Evolutionary conservation across 441 rosid genomes (phyloP).

Genomic region (Bruguiera hainesii): DNA sequence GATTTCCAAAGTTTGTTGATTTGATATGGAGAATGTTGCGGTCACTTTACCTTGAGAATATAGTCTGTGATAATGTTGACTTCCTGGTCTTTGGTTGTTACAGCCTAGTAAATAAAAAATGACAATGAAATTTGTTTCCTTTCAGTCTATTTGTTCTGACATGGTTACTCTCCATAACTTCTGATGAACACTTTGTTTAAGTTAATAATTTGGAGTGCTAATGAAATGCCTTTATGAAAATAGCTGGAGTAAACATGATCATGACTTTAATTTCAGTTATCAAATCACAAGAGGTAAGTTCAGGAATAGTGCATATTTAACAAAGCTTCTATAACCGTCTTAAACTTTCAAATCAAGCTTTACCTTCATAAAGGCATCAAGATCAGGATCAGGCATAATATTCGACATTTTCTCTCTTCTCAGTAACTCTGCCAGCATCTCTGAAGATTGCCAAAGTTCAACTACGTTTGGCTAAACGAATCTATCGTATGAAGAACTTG

Average conservation of each 20-base stretch:
- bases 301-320: too few relatives aligned
- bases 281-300: too few relatives aligned
- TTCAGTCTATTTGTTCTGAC: neutral
- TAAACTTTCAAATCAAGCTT: neutral
- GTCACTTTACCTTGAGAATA: conserved; percentile 37
- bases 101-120: conserved; percentile 32
- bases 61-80: conserved; percentile 62
- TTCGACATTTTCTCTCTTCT: conserved; percentile 43
- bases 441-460: conserved; percentile 6
- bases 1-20: neutral
- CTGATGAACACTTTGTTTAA: too few relatives aligned
- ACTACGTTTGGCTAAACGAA: neutral
- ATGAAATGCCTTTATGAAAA: too few relatives aligned
- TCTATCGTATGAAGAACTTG: neutral
- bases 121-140: neutral
- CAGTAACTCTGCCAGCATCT: conserved; percentile 23
- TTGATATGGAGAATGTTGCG: neutral
- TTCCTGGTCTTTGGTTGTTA: conserved; percentile 50
- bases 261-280: neutral
- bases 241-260: neutral
- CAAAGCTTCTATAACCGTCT: too few relatives aligned
- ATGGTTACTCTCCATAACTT: too few relatives aligned
- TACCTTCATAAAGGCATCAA: conserved; percentile 67
- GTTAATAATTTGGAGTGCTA: too few relatives aligned
- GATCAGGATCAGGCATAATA: conserved; percentile 59